A percentile compares a stretch with the other conserved stretches of the same genome.
These are phyloP conservation scores for Hysterangium stoloniferum DNA, from an alignment of 768 basidiomycete species.

Conservation along the genomic window DNA sequence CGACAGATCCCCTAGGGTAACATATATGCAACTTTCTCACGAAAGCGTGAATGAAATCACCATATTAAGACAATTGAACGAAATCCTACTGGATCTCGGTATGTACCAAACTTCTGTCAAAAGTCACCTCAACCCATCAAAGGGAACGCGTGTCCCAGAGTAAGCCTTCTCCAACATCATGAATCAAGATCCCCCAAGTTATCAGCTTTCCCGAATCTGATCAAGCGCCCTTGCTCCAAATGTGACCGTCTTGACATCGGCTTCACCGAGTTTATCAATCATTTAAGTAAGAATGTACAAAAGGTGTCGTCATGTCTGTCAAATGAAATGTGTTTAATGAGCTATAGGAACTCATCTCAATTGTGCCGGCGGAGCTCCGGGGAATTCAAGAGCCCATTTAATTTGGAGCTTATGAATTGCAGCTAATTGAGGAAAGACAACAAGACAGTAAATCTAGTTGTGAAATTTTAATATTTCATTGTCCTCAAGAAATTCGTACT, in stretches of 20 bases:
- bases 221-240: conserved; percentile 35
- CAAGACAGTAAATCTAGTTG: conserved; percentile 27
- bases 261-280: conserved; percentile 29
- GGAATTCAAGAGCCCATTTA: conserved; percentile 40
- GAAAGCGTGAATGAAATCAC: conserved; percentile 1
- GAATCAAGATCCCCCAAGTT: conserved; percentile 27
- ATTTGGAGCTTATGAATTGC: conserved; percentile 35
- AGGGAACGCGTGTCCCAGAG: conserved; percentile 26
- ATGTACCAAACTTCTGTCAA: conserved; percentile 28
- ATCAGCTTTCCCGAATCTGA: conserved; percentile 22
- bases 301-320: not conserved
- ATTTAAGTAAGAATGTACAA: conserved; percentile 30
- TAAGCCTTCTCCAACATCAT: conserved; percentile 34
- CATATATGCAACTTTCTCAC: conserved; percentile 24
- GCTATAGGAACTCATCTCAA: conserved; percentile 19
- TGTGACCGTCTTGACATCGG: conserved; percentile 28
- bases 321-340: too few relatives aligned
- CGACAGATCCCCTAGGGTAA: conserved; percentile 27
- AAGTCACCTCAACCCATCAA: conserved; percentile 32
- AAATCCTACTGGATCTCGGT: conserved; percentile 25
- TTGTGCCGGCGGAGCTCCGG: conserved; percentile 33
- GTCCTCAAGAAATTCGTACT: conserved; percentile 8
- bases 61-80: not conserved
- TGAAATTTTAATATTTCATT: too few relatives aligned
- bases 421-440: conserved; percentile 35